A percentile compares a stretch with the other conserved stretches of the same genome.
phyloP scores from a whole-genome alignment of 805 yeast species.

The Sugiyamaella boreocaroliniensis region DNA sequence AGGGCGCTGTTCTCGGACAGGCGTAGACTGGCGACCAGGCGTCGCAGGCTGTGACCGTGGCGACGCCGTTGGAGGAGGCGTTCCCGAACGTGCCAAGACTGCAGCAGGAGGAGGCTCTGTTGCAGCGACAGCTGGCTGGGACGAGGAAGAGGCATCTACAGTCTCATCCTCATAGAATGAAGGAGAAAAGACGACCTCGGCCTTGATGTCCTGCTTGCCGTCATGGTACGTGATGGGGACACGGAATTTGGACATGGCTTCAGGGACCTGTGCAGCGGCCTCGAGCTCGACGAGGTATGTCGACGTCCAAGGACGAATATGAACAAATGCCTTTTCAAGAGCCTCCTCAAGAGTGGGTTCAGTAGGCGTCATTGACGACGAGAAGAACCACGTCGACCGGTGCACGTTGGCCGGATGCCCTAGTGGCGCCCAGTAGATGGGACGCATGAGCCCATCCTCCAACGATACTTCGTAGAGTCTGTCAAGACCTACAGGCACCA shows the following conservation, averaged over 20 bases:
- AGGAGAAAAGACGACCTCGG: conserved; percentile 27
- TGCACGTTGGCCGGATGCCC: conserved; percentile 29
- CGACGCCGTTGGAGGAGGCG: too few species aligned
- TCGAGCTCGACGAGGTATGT: conserved; percentile 24
- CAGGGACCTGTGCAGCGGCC: conserved; percentile 23
- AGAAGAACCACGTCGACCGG: conserved; percentile 34
- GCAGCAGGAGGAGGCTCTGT: neutral
- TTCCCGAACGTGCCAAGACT: neutral
- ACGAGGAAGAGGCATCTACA: neutral
- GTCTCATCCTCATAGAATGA: conserved; percentile 10
- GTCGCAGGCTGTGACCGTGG: neutral
- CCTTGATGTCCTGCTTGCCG: conserved; percentile 11
- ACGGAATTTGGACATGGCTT: conserved; percentile 21
- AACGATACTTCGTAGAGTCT: conserved; percentile 25
- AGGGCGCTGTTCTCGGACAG: neutral
- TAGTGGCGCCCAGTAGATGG: conserved; percentile 35
- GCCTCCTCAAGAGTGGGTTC: conserved; percentile 28
- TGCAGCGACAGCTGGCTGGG: too few species aligned
- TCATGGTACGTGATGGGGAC: conserved; percentile 19
- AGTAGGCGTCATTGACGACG: conserved; percentile 29
- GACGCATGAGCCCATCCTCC: conserved; percentile 22
- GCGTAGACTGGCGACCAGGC: neutral
- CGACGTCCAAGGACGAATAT: conserved; percentile 24
- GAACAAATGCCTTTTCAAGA: conserved; percentile 17
- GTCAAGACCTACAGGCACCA: conserved; percentile 29